Conservation (phyloP, 306 rosid genomes). For the Pyrus pyrifolia region DNA sequence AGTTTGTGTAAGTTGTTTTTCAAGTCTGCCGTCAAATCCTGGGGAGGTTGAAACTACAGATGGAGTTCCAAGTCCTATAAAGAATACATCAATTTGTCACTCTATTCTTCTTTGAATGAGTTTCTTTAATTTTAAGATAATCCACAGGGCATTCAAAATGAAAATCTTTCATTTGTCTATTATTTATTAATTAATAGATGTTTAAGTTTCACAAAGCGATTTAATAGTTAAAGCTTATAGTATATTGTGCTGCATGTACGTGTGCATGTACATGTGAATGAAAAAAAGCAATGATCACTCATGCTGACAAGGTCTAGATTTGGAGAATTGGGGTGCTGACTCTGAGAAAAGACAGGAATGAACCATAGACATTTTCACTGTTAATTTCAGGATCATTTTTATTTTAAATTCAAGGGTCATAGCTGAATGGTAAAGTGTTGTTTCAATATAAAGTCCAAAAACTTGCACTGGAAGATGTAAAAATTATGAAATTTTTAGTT, state of each 20-base stretch:
- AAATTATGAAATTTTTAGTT: neutral
- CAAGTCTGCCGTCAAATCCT: neutral
- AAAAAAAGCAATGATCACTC: neutral
- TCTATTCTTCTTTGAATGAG: neutral
- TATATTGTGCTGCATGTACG: neutral
- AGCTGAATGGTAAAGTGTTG: neutral
- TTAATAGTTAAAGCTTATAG: neutral
- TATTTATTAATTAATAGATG: neutral
- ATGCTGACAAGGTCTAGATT: neutral
- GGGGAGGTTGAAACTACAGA: neutral
- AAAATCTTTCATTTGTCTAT: neutral
- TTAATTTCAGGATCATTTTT: neutral
- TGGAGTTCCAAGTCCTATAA: neutral
- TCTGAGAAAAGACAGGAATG: neutral
- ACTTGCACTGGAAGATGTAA: neutral
- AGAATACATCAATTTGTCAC: neutral
- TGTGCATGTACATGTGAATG: neutral
- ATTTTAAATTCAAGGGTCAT: neutral
- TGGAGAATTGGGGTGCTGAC: neutral
- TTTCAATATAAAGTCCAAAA: neutral
- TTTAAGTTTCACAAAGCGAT: neutral
- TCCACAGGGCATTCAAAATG: neutral
- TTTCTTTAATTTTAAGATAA: neutral
- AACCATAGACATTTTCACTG: neutral
- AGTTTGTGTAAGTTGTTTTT: neutral